Percentiles rank a stretch among this genome's conserved stretches.
Conservation (phyloP, 306 rosid genomes). For the Gleditsia sinensis region DNA sequence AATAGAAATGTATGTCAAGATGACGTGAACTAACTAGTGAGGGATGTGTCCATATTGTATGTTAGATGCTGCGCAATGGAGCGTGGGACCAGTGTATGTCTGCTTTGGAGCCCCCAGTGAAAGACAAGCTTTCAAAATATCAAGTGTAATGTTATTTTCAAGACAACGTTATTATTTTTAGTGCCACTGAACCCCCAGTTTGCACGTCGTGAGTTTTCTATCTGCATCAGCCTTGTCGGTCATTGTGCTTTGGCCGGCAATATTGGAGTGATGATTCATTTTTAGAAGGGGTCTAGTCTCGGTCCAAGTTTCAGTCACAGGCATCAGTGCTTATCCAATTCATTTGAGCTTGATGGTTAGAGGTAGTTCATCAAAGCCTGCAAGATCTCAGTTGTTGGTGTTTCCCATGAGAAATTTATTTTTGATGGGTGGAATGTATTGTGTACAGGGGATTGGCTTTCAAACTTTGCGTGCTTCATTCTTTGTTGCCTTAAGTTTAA, state of each 20-base stretch:
- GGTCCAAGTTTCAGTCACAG: constrained; percentile 43
- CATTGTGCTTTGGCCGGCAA: constrained; percentile 49
- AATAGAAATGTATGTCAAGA: not conserved
- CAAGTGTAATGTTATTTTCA: constrained; percentile 52
- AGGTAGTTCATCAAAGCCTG: constrained; percentile 43
- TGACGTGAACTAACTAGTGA: constrained; percentile 28
- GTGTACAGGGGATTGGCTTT: constrained; percentile 75
- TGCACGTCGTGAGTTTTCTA: constrained; percentile 46
- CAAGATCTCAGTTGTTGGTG: constrained; percentile 39
- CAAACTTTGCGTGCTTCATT: constrained; percentile 54
- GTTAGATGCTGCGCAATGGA: constrained; percentile 92
- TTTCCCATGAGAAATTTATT: constrained; percentile 46
- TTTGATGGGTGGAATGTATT: constrained; percentile 32
- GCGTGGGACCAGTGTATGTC: constrained; percentile 99
- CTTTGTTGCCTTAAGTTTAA: constrained; percentile 49
- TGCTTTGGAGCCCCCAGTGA: constrained; percentile 84
- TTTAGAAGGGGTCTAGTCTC: constrained; percentile 38
- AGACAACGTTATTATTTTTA: not conserved
- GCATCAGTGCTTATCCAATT: constrained; percentile 39
- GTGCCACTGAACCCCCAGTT: constrained; percentile 20
- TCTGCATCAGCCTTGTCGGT: constrained; percentile 48
- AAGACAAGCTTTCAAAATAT: constrained; percentile 91
- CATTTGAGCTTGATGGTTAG: constrained; percentile 54
- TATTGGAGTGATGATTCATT: constrained; percentile 40
- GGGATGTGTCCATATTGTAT: constrained; percentile 27